Conservation (phyloP, 1,139 yeast genomes). For the Taphrina flavorubra region DNA sequence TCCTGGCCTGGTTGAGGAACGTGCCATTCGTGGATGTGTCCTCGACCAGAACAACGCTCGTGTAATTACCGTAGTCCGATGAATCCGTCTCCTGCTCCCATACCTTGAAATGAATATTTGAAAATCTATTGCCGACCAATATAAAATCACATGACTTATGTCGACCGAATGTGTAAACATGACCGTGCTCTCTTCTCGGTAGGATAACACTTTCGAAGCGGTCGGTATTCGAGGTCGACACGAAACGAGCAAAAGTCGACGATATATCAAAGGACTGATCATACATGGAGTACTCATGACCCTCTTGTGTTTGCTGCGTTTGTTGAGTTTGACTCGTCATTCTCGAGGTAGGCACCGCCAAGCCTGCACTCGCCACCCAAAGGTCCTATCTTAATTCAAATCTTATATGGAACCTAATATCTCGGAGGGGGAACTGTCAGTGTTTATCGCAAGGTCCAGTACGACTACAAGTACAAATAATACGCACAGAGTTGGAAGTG, state of each 20-base stretch:
- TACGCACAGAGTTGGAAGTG: background rate
- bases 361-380: background rate
- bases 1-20: slow-evolving; percentile 71
- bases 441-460: no score
- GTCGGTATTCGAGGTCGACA: slow-evolving; percentile 19
- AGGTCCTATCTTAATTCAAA: no score
- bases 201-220: slow-evolving; percentile 27
- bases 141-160: slow-evolving; percentile 37
- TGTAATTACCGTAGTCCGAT: slow-evolving; percentile 23
- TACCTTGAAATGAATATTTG: slow-evolving; percentile 33
- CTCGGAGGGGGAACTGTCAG: no score
- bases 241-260: slow-evolving; percentile 34
- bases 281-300: slow-evolving; percentile 28
- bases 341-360: slow-evolving; percentile 1
- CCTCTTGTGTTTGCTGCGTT: slow-evolving; percentile 28
- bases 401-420: no score
- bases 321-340: slow-evolving; percentile 18
- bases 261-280: slow-evolving; percentile 26
- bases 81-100: slow-evolving; percentile 29
- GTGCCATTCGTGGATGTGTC: slow-evolving; percentile 80
- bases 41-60: slow-evolving; percentile 27
- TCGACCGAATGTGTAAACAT: slow-evolving; percentile 34
- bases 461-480: background rate
- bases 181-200: slow-evolving; percentile 29
- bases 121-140: slow-evolving; percentile 31